phyloP scores from a whole-genome alignment of 208 protist genomes.

The Naegleria lovaniensis region DNA sequence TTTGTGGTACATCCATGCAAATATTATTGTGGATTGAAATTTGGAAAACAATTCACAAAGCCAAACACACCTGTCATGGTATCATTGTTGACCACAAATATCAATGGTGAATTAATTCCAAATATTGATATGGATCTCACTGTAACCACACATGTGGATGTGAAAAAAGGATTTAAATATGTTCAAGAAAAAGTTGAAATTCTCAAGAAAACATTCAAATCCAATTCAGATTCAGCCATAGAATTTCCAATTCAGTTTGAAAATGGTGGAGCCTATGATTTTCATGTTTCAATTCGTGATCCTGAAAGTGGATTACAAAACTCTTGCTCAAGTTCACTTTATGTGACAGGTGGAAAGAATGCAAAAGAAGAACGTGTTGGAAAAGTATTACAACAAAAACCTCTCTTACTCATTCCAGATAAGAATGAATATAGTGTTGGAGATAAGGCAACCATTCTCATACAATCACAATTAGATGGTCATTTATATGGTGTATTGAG shows the following conservation, averaged over 20 bases:
- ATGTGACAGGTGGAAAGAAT: neutral
- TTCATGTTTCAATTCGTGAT: neutral
- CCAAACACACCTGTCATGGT: neutral
- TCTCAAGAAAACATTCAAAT: neutral
- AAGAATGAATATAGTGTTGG: neutral
- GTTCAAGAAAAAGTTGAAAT: neutral
- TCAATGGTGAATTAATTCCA: neutral
- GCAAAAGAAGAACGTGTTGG: neutral
- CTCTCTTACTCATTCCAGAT: neutral
- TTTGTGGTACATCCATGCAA: constrained; percentile 18
- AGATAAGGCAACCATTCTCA: neutral
- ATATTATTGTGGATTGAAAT: neutral
- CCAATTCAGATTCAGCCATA: neutral
- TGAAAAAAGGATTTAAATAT: neutral
- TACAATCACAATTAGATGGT: neutral
- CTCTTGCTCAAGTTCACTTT: neutral
- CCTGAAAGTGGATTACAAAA: neutral
- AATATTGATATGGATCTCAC: neutral
- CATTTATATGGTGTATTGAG: neutral
- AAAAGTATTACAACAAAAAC: neutral
- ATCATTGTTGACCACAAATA: neutral
- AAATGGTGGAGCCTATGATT: neutral
- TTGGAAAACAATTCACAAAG: neutral
- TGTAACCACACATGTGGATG: neutral
- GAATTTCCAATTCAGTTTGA: neutral